Conservation (phyloP, 805 yeast species). For the Wickerhamiella qilinensis region DNA sequence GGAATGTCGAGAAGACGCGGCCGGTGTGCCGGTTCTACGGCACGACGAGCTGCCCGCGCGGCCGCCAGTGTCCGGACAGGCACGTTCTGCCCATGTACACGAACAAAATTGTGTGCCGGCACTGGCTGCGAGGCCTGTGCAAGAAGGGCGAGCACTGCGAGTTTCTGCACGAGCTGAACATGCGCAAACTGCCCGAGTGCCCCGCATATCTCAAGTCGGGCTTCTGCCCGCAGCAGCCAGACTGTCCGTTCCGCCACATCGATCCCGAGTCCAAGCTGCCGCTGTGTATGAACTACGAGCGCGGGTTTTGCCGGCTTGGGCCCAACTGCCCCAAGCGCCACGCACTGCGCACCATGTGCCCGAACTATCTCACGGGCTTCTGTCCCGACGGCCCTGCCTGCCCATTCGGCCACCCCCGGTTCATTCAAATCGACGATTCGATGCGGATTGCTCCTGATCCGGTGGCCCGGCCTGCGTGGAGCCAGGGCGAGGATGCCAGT, state of each 20-base stretch:
- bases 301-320: slow-evolving; percentile 87
- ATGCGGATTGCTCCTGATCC: slow-evolving; percentile 22
- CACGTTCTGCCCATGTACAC: slow-evolving; percentile 54
- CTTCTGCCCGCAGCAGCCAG: slow-evolving; percentile 76
- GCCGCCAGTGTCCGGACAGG: slow-evolving; percentile 71
- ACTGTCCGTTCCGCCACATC: slow-evolving; percentile 81
- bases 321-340: slow-evolving; percentile 76
- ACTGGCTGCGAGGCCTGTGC: slow-evolving; percentile 95
- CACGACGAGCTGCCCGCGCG: slow-evolving; percentile 65
- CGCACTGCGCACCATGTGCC: slow-evolving; percentile 59
- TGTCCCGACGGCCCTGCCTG: slow-evolving; percentile 81
- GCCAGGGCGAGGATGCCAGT: background rate
- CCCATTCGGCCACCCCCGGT: slow-evolving; percentile 68
- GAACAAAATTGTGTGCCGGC: slow-evolving; percentile 86
- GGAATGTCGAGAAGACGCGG: slow-evolving; percentile 76
- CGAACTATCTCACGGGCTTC: slow-evolving; percentile 70
- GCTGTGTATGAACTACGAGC: slow-evolving; percentile 64
- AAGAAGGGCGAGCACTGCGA: slow-evolving; percentile 95
- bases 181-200: slow-evolving; percentile 95
- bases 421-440: slow-evolving; percentile 25
- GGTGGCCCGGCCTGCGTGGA: background rate
- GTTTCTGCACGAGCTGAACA: slow-evolving; percentile 84
- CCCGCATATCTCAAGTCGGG: slow-evolving; percentile 60
- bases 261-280: slow-evolving; percentile 85
- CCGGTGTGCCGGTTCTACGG: slow-evolving; percentile 71